Percentiles rank a stretch among this genome's conserved stretches.
Evolutionary conservation across 441 rosid species (phyloP).

Genomic region (Populus hybrid): DNA sequence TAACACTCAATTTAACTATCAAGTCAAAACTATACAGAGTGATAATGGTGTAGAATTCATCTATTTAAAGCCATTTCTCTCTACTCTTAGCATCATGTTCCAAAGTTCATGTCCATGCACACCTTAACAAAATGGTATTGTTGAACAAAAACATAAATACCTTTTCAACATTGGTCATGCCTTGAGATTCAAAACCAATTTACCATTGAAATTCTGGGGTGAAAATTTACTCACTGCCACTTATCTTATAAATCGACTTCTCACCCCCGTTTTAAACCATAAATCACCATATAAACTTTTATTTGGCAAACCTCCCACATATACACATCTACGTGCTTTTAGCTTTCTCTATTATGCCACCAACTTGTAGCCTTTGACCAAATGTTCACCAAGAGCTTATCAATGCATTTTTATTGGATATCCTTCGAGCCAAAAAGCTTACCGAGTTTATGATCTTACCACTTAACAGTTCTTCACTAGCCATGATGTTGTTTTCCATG

Average conservation of each 20-base stretch:
- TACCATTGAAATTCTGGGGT: background rate
- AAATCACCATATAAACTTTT: background rate
- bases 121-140: background rate
- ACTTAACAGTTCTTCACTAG: background rate
- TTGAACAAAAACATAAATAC: constrained; percentile 1
- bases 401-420: background rate
- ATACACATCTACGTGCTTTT: background rate
- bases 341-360: background rate
- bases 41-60: background rate
- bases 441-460: background rate
- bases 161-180: background rate
- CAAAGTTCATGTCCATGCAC: background rate
- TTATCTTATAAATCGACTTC: background rate
- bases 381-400: background rate
- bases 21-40: background rate
- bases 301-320: background rate
- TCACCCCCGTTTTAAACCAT: fast-evolving
- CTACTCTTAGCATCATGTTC: fast-evolving
- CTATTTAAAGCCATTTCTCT: background rate
- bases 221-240: background rate
- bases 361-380: background rate
- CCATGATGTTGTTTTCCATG: background rate
- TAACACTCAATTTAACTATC: background rate
- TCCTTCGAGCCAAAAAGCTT: background rate
- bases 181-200: background rate